Conservation (phyloP, 306 rosid species). For the Dalbergia oliveri region DNA sequence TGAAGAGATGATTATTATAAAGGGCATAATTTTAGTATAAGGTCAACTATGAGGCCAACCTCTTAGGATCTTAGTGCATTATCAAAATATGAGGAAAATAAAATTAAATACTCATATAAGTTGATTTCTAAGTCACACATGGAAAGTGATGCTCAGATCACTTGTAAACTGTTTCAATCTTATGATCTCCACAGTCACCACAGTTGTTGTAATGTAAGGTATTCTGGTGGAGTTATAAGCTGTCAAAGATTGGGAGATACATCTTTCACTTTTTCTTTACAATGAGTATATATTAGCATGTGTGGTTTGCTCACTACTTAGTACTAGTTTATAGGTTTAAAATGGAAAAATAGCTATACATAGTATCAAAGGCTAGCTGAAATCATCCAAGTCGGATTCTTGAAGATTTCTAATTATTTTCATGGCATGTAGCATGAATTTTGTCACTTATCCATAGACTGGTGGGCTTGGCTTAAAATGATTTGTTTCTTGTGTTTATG, state of each 20-base stretch:
- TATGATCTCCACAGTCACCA: background rate
- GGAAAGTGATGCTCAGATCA: background rate
- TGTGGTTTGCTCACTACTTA: background rate
- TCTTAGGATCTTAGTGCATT: background rate
- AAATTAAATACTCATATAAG: background rate
- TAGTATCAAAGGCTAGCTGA: background rate
- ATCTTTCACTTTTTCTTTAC: background rate
- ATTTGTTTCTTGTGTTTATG: background rate
- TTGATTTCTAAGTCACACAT: background rate
- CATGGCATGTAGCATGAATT: background rate
- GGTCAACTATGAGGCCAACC: background rate
- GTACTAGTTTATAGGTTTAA: background rate
- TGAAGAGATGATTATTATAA: conserved; percentile 5
- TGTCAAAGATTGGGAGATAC: background rate
- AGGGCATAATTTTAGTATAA: background rate
- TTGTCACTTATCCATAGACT: background rate
- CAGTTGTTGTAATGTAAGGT: background rate
- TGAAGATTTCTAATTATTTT: too few relatives aligned
- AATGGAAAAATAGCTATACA: background rate
- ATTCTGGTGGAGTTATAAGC: background rate
- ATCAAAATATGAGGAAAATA: background rate
- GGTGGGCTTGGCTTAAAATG: background rate
- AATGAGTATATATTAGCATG: background rate
- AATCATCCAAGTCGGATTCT: background rate
- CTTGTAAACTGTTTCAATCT: background rate